Evolutionary conservation across 768 basidiomycete species (phyloP), one percentile per base, ranked within the genome.

Genomic region (Nidularia pulvinata): DNA sequence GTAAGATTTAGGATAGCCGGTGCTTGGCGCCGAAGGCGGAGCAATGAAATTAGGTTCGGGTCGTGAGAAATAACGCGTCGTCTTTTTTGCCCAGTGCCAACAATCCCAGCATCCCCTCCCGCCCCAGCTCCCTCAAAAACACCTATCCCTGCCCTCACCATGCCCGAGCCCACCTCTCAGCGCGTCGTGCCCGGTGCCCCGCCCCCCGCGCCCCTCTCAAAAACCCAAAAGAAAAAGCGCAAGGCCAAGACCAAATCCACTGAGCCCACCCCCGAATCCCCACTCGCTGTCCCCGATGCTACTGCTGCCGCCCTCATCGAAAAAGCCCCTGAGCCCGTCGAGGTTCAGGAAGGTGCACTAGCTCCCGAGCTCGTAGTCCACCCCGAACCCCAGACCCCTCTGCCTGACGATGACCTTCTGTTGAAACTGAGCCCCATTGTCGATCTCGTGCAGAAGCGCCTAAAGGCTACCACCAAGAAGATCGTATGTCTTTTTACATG

Each of bases 171-270:
- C 46, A 54, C 66, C 48, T 61, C 68, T 47, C 58, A 69, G 35
- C 87, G 91, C 53, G 64, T 89, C 57, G 78, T 93, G 53, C 91
- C 91, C 25, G 91, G 91, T 46, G 91, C 91, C 10, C 89, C 85
- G 51, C 84, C 86, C 0, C 82, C 85, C 43, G 59, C 77, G 4
- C 72, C 84, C 0, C 55, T 72, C 3, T 78, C 87, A 36, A 91
- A 91, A 66, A 73, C 82, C 3, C 79, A 84, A 64, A 88, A 84
- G 68, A 93, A 90, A 70, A 86, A 83, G 68, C 85, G 84, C 71
- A 76, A 82, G 55, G 68, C 67, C 33, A 82, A 79, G 63, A 61
- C 69, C 51, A 84, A 81, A 56, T 58, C 65, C 14, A 67, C 61
- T 9, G 79, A 76, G 57, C 74, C 75, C 48, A 68, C 74, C 19